Percentiles rank a stretch among this genome's conserved stretches.
Evolutionary conservation across 176 grass and related monocot genomes (phyloP).

Genomic region (Otatea glauca): DNA sequence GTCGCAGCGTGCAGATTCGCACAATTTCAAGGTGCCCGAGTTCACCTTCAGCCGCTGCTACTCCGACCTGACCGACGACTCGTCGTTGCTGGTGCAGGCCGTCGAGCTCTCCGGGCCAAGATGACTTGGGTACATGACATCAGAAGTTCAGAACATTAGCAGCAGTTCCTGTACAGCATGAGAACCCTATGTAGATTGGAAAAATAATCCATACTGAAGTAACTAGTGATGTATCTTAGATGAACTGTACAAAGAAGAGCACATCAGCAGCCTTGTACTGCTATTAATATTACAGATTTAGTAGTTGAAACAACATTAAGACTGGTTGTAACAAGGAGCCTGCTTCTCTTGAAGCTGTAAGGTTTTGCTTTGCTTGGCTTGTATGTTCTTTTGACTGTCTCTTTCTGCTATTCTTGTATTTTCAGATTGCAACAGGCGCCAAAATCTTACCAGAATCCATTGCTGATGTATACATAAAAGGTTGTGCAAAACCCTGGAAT

Average conservation of each 20-base stretch:
- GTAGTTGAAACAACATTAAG: constrained; percentile 29
- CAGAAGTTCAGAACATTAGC: background rate
- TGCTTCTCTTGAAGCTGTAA: background rate
- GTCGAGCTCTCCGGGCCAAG: constrained; percentile 95
- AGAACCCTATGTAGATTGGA: constrained; percentile 40
- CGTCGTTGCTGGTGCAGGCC: constrained; percentile 83
- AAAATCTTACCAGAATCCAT: constrained; percentile 14
- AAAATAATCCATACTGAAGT: constrained; percentile 46
- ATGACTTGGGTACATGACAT: constrained; percentile 43
- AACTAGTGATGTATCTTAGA: constrained; percentile 46
- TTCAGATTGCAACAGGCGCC: constrained; percentile 5
- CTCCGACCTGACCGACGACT: constrained; percentile 86
- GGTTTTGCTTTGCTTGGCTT: background rate
- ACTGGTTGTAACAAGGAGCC: constrained; percentile 9
- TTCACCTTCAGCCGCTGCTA: constrained; percentile 83
- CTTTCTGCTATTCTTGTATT: background rate
- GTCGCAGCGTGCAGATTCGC: constrained; percentile 62
- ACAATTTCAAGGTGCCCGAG: constrained; percentile 72
- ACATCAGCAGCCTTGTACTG: constrained; percentile 21
- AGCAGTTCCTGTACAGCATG: constrained; percentile 50
- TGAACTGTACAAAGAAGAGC: constrained; percentile 42
- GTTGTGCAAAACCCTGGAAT: background rate
- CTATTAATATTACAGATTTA: constrained; percentile 35
- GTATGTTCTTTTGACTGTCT: background rate
- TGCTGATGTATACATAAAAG: constrained; percentile 14